Evolutionary conservation across 2,329 filamentous ascomycete genomes (phyloP).

Genomic region (Ophiognomonia clavigignenti-juglandacearum): DNA sequence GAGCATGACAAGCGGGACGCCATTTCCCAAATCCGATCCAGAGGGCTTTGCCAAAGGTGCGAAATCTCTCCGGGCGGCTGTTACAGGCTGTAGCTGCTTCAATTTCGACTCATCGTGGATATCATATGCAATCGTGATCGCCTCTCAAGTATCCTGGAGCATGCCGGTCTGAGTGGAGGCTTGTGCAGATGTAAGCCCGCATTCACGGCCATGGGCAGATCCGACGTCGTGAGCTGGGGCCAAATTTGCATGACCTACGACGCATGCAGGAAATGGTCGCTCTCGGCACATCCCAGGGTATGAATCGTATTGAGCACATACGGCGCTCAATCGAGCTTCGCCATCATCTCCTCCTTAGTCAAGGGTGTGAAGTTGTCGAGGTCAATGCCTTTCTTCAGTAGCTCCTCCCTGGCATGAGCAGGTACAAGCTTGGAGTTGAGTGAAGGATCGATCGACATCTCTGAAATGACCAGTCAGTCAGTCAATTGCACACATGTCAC

Average conservation of each 20-base stretch:
- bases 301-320: constrained; percentile 11
- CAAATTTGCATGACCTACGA: not conserved
- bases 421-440: constrained; percentile 89
- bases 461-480: constrained; percentile 41
- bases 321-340: constrained; percentile 79
- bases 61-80: not conserved
- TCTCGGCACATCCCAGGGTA: constrained; percentile 9
- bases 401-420: constrained; percentile 67
- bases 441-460: constrained; percentile 89
- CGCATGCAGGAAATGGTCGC: constrained; percentile 9
- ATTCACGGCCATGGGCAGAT: constrained; percentile 11
- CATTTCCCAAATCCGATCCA: not conserved
- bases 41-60: not conserved
- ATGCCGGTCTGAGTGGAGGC: constrained; percentile 7
- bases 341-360: constrained; percentile 94
- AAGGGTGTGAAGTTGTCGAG: constrained; percentile 91
- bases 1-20: constrained; percentile 1
- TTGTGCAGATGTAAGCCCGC: constrained; percentile 10
- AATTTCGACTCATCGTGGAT: constrained; percentile 2
- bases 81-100: constrained; percentile 11
- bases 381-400: constrained; percentile 77
- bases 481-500: no score
- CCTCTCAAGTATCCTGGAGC: constrained; percentile 10
- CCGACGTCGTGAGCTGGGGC: constrained; percentile 7
- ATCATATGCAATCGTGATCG: constrained; percentile 10